These are phyloP conservation scores for Erythrophleum ivorense DNA, from an alignment of 331 rosid genomes.

Conservation along the genomic window DNA sequence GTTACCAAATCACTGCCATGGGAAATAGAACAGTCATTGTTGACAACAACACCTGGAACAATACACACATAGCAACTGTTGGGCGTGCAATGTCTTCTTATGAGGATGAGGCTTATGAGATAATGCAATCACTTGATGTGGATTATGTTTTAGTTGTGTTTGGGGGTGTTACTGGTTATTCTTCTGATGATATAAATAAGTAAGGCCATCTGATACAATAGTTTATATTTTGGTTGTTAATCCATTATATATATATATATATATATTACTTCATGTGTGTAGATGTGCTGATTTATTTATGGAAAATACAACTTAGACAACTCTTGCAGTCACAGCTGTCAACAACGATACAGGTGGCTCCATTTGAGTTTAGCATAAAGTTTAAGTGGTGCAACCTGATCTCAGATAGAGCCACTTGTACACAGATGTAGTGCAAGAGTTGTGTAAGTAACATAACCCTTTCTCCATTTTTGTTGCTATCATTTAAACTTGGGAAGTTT, in stretches of 20 bases:
- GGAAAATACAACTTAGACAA: neutral
- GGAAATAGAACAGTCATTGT: slow-evolving; percentile 99
- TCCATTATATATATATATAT: neutral
- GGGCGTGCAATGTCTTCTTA: slow-evolving; percentile 99
- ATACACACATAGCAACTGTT: slow-evolving; percentile 98
- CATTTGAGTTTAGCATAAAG: neutral
- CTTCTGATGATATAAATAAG: slow-evolving; percentile 99
- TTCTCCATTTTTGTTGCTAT: neutral
- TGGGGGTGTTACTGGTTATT: slow-evolving; percentile 99
- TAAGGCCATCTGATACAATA: slow-evolving; percentile 53
- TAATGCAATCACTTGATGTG: slow-evolving; percentile 93
- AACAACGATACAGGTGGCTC: neutral
- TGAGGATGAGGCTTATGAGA: slow-evolving; percentile 95
- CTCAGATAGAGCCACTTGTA: neutral
- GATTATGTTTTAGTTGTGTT: slow-evolving; percentile 96
- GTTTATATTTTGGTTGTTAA: slow-evolving; percentile 26
- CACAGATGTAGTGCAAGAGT: slow-evolving; percentile 5
- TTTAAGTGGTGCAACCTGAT: neutral
- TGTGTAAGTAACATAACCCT: neutral
- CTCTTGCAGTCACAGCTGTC: neutral
- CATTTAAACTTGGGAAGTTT: slow-evolving; percentile 19
- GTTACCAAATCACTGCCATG: slow-evolving; percentile 99
- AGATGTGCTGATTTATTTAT: neutral
- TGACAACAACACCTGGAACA: slow-evolving; percentile 99
- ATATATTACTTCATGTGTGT: slow-evolving; percentile 6